These are phyloP conservation scores for Wakefieldia striispora DNA, from an alignment of 768 basidiomycete genomes.

Conservation along the genomic window DNA sequence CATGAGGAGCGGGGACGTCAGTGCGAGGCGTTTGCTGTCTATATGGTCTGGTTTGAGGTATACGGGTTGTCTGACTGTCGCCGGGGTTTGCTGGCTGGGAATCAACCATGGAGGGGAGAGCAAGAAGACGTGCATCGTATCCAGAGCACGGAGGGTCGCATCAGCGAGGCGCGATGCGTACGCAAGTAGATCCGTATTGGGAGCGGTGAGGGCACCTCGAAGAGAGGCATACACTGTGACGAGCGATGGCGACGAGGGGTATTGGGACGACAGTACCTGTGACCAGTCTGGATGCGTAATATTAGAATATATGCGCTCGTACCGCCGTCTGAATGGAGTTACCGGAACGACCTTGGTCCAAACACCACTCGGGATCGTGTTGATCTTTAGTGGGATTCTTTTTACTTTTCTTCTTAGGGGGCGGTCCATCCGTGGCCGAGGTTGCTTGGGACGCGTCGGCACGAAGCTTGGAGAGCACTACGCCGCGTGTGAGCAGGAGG, in stretches of 20 bases:
- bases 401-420: slow-evolving; percentile 28
- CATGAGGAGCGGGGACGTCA: slow-evolving; percentile 24
- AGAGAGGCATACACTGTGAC: slow-evolving; percentile 22
- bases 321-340: neutral
- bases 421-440: slow-evolving; percentile 17
- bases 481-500: neutral
- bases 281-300: slow-evolving; percentile 18
- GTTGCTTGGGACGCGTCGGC: slow-evolving; percentile 11
- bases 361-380: slow-evolving; percentile 16
- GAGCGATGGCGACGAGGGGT: slow-evolving; percentile 24
- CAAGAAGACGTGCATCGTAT: slow-evolving; percentile 17
- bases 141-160: slow-evolving; percentile 19
- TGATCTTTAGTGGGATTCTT: slow-evolving; percentile 17
- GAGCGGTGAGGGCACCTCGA: slow-evolving; percentile 12
- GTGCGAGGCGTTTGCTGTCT: slow-evolving; percentile 16
- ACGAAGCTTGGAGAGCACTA: slow-evolving; percentile 23
- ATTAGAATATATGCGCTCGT: slow-evolving; percentile 1
- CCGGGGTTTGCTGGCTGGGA: neutral
- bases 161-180: slow-evolving; percentile 15
- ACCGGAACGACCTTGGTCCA: slow-evolving; percentile 24
- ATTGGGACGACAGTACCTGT: slow-evolving; percentile 15
- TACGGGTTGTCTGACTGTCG: neutral
- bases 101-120: slow-evolving; percentile 9
- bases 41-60: slow-evolving; percentile 9
- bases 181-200: slow-evolving; percentile 1